Percentiles rank a stretch among this genome's conserved stretches.
Conservation (phyloP, 1,284 basidiomycete genomes). For the Ustilago loliicola region DNA sequence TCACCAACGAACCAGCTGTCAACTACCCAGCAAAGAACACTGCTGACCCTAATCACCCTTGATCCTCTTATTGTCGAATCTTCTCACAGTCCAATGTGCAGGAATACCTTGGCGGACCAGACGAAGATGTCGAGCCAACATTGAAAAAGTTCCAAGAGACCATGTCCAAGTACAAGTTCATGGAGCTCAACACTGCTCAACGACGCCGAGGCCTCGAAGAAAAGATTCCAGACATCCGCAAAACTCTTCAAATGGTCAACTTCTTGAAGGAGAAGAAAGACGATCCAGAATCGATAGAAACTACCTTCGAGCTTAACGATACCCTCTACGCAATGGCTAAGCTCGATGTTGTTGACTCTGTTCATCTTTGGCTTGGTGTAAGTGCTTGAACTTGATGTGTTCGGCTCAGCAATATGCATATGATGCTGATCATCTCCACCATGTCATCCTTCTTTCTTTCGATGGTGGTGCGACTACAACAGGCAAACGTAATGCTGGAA, state of each 20-base stretch:
- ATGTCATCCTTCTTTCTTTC: not conserved
- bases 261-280: slow-evolving; percentile 75
- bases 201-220: slow-evolving; percentile 84
- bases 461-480: not conserved
- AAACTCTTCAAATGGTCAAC: slow-evolving; percentile 90
- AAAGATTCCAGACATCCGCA: slow-evolving; percentile 96
- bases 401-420: not conserved
- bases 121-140: slow-evolving; percentile 82
- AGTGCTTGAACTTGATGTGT: slow-evolving; percentile 24
- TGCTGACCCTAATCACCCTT: slow-evolving; percentile 7
- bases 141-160: slow-evolving; percentile 91
- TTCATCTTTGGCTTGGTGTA: slow-evolving; percentile 96
- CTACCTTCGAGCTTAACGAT: slow-evolving; percentile 95
- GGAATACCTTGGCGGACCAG: slow-evolving; percentile 84
- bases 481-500: slow-evolving; percentile 87
- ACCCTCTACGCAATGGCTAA: slow-evolving; percentile 93
- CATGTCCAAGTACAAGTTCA: slow-evolving; percentile 98
- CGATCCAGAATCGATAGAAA: slow-evolving; percentile 77
- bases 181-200: slow-evolving; percentile 89
- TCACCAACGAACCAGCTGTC: not conserved
- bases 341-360: slow-evolving; percentile 86
- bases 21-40: not conserved
- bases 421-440: not conserved
- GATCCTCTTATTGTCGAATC: not conserved
- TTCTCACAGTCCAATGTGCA: slow-evolving; percentile 81